phyloP scores from a whole-genome alignment of 257 asterid genomes.

The Solanum verrucosum region DNA sequence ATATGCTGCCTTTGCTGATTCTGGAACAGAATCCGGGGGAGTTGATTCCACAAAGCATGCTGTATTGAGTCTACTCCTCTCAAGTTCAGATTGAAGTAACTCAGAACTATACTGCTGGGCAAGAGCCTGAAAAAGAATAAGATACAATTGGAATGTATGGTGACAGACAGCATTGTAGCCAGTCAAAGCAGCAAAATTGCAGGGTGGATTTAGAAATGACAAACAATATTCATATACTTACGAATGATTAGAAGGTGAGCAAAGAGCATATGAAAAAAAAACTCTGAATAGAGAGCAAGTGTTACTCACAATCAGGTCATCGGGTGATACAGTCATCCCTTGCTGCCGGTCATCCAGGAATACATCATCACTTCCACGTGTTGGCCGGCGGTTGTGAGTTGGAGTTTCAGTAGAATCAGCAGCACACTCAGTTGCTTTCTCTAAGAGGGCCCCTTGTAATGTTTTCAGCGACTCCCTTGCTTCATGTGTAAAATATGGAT shows the following conservation, averaged over 20 bases:
- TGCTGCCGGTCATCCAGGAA: slow-evolving; percentile 77
- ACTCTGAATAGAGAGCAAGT: background rate
- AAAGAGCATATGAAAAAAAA: background rate
- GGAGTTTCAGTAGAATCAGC: slow-evolving; percentile 77
- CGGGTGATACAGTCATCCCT: slow-evolving; percentile 72
- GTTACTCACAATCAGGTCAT: slow-evolving; percentile 54
- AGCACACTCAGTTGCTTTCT: slow-evolving; percentile 75
- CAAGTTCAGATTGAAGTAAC: slow-evolving; percentile 83
- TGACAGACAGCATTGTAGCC: background rate
- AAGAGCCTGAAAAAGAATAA: slow-evolving; percentile 28
- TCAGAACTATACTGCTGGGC: slow-evolving; percentile 93
- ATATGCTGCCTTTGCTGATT: slow-evolving; percentile 89
- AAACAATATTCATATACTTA: background rate
- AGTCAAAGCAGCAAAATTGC: background rate
- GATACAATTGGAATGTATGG: background rate
- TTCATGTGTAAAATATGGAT: slow-evolving; percentile 86
- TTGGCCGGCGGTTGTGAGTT: slow-evolving; percentile 81
- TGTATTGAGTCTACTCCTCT: slow-evolving; percentile 84
- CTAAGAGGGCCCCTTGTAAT: slow-evolving; percentile 82
- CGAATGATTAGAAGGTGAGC: background rate
- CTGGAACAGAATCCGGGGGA: slow-evolving; percentile 73
- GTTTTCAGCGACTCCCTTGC: slow-evolving; percentile 91
- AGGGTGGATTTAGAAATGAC: background rate
- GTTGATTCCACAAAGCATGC: slow-evolving; percentile 90
- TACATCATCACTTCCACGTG: slow-evolving; percentile 90